Evolutionary conservation across 2,329 filamentous ascomycete genomes (phyloP).

Genomic region (Fusarium sp.): DNA sequence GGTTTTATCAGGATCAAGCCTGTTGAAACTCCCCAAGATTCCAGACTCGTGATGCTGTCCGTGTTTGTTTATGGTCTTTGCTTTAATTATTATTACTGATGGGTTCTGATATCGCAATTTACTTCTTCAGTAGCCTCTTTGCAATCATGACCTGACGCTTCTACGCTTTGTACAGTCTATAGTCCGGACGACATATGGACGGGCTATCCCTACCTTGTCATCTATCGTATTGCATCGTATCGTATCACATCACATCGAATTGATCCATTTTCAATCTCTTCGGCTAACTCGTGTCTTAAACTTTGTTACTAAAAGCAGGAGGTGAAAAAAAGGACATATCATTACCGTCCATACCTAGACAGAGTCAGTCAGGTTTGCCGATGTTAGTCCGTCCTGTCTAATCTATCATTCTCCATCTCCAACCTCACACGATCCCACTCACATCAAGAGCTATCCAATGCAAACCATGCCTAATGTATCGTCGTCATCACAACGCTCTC

Average conservation of each 20-base stretch:
- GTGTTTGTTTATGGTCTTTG: constrained; percentile 21
- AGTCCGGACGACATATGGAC: constrained; percentile 24
- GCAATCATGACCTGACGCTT: constrained; percentile 1
- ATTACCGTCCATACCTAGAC: neutral
- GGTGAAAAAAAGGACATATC: neutral
- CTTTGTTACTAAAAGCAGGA: neutral
- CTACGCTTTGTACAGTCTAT: neutral
- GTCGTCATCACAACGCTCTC: constrained; percentile 11
- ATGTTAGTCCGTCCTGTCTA: constrained; percentile 5
- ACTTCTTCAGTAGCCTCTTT: neutral
- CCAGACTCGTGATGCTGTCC: constrained; percentile 1
- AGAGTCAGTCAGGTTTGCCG: constrained; percentile 2
- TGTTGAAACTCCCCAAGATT: constrained; percentile 4
- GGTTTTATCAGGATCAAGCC: constrained; percentile 29
- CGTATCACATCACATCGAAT: neutral
- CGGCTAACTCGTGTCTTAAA: constrained; percentile 21
- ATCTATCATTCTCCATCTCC: constrained; percentile 3
- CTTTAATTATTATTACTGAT: constrained; percentile 19
- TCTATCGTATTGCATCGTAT: constrained; percentile 6
- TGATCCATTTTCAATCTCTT: neutral
- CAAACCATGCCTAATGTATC: constrained; percentile 16
- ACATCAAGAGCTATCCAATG: constrained; percentile 7
- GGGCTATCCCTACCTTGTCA: constrained; percentile 27
- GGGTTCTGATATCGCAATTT: neutral
- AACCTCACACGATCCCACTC: constrained; percentile 12